A percentile compares a stretch with the other conserved stretches of the same genome.
These are phyloP conservation scores for Solanum paucissectum DNA, from an alignment of 257 asterid species.

Conservation along the genomic window DNA sequence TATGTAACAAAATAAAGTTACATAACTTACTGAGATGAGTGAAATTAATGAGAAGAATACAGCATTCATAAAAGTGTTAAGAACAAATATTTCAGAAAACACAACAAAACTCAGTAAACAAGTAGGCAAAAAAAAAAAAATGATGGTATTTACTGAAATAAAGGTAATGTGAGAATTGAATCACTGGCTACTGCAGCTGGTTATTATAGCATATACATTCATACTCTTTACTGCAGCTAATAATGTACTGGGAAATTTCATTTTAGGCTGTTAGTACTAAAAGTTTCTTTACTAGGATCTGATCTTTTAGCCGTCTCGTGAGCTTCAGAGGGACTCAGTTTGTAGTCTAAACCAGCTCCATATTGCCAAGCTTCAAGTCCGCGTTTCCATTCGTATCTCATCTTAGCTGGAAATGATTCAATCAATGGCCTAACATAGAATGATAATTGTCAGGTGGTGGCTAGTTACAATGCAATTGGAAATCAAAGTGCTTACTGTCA, in stretches of 20 bases:
- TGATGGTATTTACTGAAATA: not conserved
- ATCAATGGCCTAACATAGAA: conserved; percentile 44
- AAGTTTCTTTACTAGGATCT: not conserved
- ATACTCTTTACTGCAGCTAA: not conserved
- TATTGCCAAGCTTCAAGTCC: conserved; percentile 91
- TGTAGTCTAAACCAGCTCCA: conserved; percentile 92
- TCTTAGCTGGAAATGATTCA: conserved; percentile 41
- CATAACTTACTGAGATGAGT: too few species aligned
- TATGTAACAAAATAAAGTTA: too few species aligned
- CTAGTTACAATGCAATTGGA: not conserved
- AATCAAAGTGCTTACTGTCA: not conserved
- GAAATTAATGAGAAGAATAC: not conserved
- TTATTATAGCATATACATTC: not conserved
- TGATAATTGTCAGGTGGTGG: not conserved
- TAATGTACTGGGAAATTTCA: not conserved
- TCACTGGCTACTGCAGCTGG: not conserved
- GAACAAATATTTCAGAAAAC: not conserved
- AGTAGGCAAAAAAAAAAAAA: not conserved
- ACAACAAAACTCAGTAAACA: not conserved
- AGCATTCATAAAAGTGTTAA: not conserved
- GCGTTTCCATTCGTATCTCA: conserved; percentile 59
- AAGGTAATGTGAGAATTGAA: not conserved
- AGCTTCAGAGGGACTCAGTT: conserved; percentile 14
- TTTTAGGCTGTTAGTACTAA: not conserved
- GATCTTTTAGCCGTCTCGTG: not conserved